A percentile compares a stretch with the other conserved stretches of the same genome.
Evolutionary conservation across 768 basidiomycete species (phyloP).

Genomic region (Trametes maxima): DNA sequence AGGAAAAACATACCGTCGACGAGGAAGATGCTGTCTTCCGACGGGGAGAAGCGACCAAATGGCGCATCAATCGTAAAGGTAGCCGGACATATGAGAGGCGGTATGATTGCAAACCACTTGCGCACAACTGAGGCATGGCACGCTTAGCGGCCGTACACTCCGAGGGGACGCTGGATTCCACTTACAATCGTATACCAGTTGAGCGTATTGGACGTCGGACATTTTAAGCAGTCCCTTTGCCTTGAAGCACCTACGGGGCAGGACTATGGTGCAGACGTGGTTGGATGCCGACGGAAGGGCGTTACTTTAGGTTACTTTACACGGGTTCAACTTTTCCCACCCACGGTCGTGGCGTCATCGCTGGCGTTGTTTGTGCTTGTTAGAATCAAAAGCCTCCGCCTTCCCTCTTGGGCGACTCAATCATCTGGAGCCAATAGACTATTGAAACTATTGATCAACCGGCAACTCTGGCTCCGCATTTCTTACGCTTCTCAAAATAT

Average conservation of each 20-base stretch:
- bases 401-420: neutral
- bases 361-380: constrained; percentile 7
- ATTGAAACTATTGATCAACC: no score
- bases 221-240: neutral
- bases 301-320: neutral
- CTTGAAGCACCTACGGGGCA: neutral
- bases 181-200: constrained; percentile 17
- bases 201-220: neutral
- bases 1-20: constrained; percentile 52
- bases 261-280: neutral
- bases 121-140: constrained; percentile 33
- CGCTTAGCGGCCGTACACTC: neutral
- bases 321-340: neutral
- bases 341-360: constrained; percentile 1
- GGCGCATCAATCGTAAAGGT: constrained; percentile 68
- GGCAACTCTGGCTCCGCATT: no score
- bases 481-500: no score
- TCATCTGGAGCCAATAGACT: neutral
- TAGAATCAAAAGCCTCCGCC: constrained; percentile 9
- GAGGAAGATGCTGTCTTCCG: constrained; percentile 46
- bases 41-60: constrained; percentile 74
- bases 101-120: constrained; percentile 50
- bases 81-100: constrained; percentile 39
- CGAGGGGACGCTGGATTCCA: neutral
- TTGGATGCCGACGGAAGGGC: neutral